Conservation (phyloP, 2,329 filamentous ascomycete species). For the Phialocephala subalpina region DNA sequence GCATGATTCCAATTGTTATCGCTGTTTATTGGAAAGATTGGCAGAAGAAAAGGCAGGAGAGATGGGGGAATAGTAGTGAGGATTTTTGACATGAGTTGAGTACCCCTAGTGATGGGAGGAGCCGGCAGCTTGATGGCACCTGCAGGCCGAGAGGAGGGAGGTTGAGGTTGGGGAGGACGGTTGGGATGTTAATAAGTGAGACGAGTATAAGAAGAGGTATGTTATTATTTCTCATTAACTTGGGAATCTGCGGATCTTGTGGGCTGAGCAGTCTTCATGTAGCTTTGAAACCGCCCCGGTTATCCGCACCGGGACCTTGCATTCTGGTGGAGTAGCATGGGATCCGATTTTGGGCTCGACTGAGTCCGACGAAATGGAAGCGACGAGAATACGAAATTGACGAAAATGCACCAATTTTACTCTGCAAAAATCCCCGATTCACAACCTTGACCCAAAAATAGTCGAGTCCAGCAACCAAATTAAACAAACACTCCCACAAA, state of each 20-base stretch:
- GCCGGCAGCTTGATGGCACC: not conserved
- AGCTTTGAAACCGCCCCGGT: not conserved
- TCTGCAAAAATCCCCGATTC: not conserved
- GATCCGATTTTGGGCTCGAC: not conserved
- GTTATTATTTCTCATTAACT: not conserved
- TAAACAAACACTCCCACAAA: not conserved
- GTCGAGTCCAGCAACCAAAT: too few relatives aligned
- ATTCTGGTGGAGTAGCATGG: not conserved
- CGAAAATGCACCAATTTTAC: not conserved
- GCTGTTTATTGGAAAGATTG: conserved; percentile 2
- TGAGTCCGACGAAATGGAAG: not conserved
- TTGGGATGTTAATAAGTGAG: not conserved
- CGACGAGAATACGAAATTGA: not conserved
- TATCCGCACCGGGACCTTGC: not conserved
- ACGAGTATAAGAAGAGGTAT: not conserved
- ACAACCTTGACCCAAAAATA: not conserved
- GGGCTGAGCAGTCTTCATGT: not conserved
- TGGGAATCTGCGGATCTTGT: not conserved
- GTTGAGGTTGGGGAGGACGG: not conserved
- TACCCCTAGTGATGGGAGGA: not conserved
- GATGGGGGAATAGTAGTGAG: not conserved
- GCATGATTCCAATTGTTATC: not conserved
- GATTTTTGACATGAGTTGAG: not conserved
- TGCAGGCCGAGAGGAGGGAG: not conserved
- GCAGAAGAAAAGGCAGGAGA: not conserved